Conservation (phyloP, 2,329 filamentous ascomycete genomes). For the Conoideocrella luteorostrata region DNA sequence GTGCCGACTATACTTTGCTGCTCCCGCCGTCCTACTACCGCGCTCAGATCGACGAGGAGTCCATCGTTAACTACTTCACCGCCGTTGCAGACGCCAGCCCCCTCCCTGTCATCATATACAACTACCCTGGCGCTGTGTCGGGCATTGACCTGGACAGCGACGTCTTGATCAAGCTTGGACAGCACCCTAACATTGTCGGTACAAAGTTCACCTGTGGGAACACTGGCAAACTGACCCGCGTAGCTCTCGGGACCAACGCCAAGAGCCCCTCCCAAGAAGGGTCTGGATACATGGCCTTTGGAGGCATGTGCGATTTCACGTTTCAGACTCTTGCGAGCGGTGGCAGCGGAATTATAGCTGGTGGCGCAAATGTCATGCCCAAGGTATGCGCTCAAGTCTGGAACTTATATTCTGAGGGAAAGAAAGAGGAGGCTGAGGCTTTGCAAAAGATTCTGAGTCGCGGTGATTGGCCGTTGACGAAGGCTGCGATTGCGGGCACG, state of each 20-base stretch:
- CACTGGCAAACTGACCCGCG: conserved; percentile 81
- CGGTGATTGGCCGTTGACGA: conserved; percentile 78
- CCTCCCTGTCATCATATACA: conserved; percentile 79
- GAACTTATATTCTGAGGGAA: conserved; percentile 67
- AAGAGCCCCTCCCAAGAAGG: conserved; percentile 55
- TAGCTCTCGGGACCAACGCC: conserved; percentile 66
- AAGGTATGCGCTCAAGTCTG: conserved; percentile 75
- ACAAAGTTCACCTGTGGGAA: conserved; percentile 92
- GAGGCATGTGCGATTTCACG: conserved; percentile 83
- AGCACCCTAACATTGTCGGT: conserved; percentile 78
- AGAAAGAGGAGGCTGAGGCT: conserved; percentile 66
- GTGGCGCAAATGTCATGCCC: conserved; percentile 78
- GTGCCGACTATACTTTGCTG: conserved; percentile 73
- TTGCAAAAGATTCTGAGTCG: conserved; percentile 72
- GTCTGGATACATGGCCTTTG: conserved; percentile 75
- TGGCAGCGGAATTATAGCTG: conserved; percentile 78
- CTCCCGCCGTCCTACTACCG: conserved; percentile 83
- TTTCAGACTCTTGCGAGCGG: conserved; percentile 73
- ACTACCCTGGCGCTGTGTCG: conserved; percentile 81
- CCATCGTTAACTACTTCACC: conserved; percentile 67
- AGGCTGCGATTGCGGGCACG: conserved; percentile 77
- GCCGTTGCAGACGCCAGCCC: conserved; percentile 70
- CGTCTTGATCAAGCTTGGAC: conserved; percentile 69
- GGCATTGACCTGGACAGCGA: conserved; percentile 90
- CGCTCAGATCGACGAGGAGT: conserved; percentile 65